These are phyloP conservation scores for Penicillium sp. DNA, from an alignment of 2,329 filamentous ascomycete genomes.

Conservation along the genomic window DNA sequence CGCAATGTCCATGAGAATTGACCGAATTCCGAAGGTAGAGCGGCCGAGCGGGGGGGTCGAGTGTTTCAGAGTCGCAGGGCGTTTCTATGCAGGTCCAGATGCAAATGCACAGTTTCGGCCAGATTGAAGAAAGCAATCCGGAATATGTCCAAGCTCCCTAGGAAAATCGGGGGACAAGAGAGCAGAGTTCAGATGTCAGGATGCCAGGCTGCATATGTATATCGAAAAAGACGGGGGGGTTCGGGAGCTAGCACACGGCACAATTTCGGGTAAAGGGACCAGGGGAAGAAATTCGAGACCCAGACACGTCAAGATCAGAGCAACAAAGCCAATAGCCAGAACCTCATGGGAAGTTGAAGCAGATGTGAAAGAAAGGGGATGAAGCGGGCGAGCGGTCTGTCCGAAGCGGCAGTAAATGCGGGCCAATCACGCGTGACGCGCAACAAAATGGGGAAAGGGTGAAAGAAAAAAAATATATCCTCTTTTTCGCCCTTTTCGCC, in stretches of 20 bases:
- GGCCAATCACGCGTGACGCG: constrained; percentile 21
- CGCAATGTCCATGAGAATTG: constrained; percentile 17
- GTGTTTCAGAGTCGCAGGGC: constrained; percentile 12
- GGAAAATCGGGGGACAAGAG: neutral
- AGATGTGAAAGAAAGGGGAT: constrained; percentile 26
- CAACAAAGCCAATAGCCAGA: neutral
- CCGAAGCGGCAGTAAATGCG: constrained; percentile 16
- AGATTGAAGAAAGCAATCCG: neutral
- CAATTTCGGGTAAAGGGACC: neutral
- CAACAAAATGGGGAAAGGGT: constrained; percentile 16
- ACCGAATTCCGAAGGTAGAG: constrained; percentile 15
- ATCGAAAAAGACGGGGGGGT: constrained; percentile 13
- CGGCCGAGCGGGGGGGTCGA: constrained; percentile 19
- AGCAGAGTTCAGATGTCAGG: neutral
- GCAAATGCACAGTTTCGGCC: neutral
- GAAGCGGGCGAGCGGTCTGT: constrained; percentile 23
- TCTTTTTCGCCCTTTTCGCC: neutral
- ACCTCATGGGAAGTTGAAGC: constrained; percentile 1
- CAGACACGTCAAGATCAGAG: neutral
- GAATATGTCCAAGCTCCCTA: constrained; percentile 12
- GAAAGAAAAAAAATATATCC: constrained; percentile 4
- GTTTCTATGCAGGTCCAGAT: constrained; percentile 3
- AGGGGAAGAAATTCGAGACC: neutral
- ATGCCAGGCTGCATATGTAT: constrained; percentile 10
- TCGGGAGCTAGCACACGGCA: constrained; percentile 19